phyloP scores from a whole-genome alignment of 1,139 yeast species.

The Saccharomyces hybrid region DNA sequence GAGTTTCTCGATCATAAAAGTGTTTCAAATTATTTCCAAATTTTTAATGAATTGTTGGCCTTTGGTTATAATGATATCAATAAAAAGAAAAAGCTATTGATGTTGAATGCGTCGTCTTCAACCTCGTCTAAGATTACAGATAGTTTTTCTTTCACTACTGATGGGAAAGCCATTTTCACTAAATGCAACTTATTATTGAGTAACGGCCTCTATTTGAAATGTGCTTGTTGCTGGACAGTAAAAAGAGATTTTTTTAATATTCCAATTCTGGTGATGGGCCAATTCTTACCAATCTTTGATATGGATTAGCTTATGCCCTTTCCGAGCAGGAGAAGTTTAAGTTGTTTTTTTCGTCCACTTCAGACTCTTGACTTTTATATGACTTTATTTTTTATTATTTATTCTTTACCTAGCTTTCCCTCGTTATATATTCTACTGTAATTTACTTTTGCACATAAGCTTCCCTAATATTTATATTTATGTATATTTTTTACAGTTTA shows the following conservation, averaged over 20 bases:
- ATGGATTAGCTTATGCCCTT: constrained; percentile 5
- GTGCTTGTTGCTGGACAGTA: constrained; percentile 84
- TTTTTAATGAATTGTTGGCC: constrained; percentile 67
- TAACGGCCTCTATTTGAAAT: constrained; percentile 34
- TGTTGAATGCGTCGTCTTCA: constrained; percentile 1
- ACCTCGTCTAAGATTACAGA: constrained; percentile 1
- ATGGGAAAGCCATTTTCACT: constrained; percentile 37
- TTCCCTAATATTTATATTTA: background rate
- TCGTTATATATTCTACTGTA: background rate
- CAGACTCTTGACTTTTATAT: background rate
- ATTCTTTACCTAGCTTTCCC: background rate
- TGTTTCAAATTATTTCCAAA: constrained; percentile 74
- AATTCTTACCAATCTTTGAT: constrained; percentile 62
- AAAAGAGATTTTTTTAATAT: constrained; percentile 85
- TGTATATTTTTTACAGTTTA: background rate
- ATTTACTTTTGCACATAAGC: background rate
- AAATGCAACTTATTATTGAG: constrained; percentile 63
- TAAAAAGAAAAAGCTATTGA: constrained; percentile 3
- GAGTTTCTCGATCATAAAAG: constrained; percentile 81
- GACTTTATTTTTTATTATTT: background rate
- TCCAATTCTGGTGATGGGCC: constrained; percentile 91
- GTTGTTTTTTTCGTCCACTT: too few species aligned
- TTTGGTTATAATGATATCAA: constrained; percentile 50
- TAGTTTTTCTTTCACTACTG: constrained; percentile 3
- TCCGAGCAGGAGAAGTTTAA: too few species aligned